phyloP scores from a whole-genome alignment of 1,284 basidiomycete species.

The Fomitopsis pinicola region DNA sequence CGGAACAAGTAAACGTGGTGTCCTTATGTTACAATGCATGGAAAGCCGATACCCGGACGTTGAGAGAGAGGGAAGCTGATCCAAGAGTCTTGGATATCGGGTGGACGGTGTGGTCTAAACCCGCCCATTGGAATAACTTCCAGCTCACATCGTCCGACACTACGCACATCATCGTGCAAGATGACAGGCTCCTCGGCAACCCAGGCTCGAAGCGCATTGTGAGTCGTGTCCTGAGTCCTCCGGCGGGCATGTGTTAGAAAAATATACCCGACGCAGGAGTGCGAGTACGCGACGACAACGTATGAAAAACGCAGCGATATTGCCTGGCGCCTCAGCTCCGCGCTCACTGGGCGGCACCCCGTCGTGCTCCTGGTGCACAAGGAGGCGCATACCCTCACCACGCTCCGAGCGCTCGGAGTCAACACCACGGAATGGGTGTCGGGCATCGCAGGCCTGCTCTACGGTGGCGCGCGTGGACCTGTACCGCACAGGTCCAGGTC shows the following conservation, averaged over 20 bases:
- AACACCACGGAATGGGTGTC: constrained; percentile 17
- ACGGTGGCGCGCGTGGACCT: constrained; percentile 4
- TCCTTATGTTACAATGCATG: constrained; percentile 29
- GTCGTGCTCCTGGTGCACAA: constrained; percentile 28
- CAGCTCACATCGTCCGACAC: constrained; percentile 11
- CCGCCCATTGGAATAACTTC: constrained; percentile 14
- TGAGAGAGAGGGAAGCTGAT: constrained; percentile 17
- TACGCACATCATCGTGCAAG: constrained; percentile 22
- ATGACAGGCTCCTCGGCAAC: constrained; percentile 21
- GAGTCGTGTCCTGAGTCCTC: background rate
- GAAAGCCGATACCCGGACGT: constrained; percentile 19
- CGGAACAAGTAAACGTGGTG: constrained; percentile 20
- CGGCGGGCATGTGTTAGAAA: background rate
- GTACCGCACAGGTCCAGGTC: background rate
- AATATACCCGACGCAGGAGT: constrained; percentile 12
- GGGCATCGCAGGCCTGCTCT: constrained; percentile 22
- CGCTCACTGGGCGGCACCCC: background rate
- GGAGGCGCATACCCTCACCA: constrained; percentile 12
- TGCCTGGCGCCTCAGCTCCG: background rate
- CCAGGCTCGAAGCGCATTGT: constrained; percentile 17
- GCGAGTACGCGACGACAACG: constrained; percentile 6
- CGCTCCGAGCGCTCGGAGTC: constrained; percentile 22
- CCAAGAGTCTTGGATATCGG: constrained; percentile 30
- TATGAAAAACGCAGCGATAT: background rate
- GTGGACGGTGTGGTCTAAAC: constrained; percentile 24